Base-by-base conservation (phyloP, 805 yeast species). In the Clavispora asparagi region DNA sequence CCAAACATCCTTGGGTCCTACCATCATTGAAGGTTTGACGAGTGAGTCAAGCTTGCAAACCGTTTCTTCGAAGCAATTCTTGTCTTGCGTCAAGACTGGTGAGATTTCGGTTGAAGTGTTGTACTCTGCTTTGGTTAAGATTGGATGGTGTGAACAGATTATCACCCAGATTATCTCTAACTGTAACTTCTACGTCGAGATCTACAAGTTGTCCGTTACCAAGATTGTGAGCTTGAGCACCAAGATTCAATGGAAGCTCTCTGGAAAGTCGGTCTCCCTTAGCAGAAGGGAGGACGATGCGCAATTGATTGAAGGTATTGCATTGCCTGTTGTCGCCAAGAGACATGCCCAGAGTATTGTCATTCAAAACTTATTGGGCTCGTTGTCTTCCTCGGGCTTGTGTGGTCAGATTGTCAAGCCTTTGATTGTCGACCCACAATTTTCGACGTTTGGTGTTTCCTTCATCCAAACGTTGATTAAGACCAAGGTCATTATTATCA, bases 321-420 rank as follows among this genome's bases (percentile, higher is more conserved):
- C 41, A 11, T 40, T 40, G 6, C 43, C 45, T 26, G 13, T 11
- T 16, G 37, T 33, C 9, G 41, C 33, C 11, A 53, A 49, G 48
- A 49, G 57, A 43, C 49, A 47, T 4, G 23, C 23, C 55, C 49
- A 49, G 31, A 55, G 46, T 11, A 47, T 52, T 31, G 51, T 47
- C 9, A 50, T 66, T 32, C 57, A 65, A 44, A 56, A 64, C 43
- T 67, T 71, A 54, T 62, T 71, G 68, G 73, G 69, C 55, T 70
- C 76, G 1, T 68, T 71, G 57, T 69, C 68, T 57, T 51, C 64
- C 38, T 70, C 75, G 19, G 75, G 75, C 38, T 68, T 71, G 56
- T 74, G 73, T 36, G 49, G 60, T 17, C 62, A 59, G 28, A 73
- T 71, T 45, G 72, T 71, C 40, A 54, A 61, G 39, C 55, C 65